Evolutionary conservation across 331 rosid genomes (phyloP).

Genomic region (Rosa hybrid): DNA sequence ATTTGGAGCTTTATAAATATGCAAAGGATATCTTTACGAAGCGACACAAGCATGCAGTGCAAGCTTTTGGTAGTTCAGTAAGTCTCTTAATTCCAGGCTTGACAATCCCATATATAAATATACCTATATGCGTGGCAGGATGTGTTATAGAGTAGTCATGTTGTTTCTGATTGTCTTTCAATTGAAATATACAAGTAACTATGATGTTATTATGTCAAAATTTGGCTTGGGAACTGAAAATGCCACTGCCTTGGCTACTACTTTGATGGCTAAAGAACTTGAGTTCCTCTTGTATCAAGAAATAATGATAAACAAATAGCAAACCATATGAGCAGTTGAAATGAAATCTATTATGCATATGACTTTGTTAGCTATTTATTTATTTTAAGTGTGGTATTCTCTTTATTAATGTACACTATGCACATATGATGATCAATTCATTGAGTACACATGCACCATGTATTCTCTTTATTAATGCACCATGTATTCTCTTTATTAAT

Average conservation of each 20-base stretch:
- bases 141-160: background rate
- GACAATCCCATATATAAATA: background rate
- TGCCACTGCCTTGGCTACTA: background rate
- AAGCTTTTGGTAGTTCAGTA: slow-evolving; percentile 49
- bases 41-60: slow-evolving; percentile 45
- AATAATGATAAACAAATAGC: background rate
- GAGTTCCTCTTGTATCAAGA: background rate
- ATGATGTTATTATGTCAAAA: background rate
- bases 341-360: background rate
- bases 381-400: background rate
- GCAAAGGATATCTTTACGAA: slow-evolving; percentile 62
- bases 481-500: too few species aligned
- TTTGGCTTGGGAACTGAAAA: slow-evolving; percentile 1
- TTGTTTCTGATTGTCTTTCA: background rate
- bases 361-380: background rate
- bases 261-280: background rate
- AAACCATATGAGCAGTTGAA: background rate
- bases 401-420: background rate
- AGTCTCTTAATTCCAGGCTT: slow-evolving; percentile 27
- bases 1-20: slow-evolving; percentile 75
- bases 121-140: slow-evolving; percentile 1
- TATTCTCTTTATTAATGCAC: too few species aligned
- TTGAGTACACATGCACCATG: background rate
- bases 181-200: background rate
- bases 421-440: background rate